Base-by-base conservation (phyloP, 2,329 filamentous ascomycete species). In the Trichoderma sp. region DNA sequence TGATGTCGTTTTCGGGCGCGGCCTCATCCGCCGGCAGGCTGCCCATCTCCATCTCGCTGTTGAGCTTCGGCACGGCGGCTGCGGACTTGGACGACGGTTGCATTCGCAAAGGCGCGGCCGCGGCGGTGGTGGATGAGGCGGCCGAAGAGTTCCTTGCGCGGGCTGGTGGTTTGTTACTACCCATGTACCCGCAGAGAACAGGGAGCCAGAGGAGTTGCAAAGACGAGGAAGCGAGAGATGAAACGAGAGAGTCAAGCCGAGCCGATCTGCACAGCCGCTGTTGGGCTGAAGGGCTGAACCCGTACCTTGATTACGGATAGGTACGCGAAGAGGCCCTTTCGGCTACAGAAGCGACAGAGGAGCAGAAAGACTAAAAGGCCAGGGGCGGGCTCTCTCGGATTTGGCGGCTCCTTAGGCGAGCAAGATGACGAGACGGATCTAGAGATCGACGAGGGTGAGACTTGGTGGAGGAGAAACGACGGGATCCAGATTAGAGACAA, bases 1-100 rank as follows among this genome's bases (percentile, higher is more conserved):
- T 98, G 73, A 99, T 90, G 81, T 99, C 95, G 73, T 92, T 87
- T 76, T 92, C 72, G 56, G 73, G 72, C 39, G 76, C 58, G 69
- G 77, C 73, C 72, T 77, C 77, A 65, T 81, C 80, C 71, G 79
- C 78, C 0, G 83, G 79, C 34, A 88, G 76, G 73, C 78, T 80
- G 14, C 84, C 85, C 79, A 87, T 82, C 74, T 88, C 86, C 79
- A 87, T 79, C 72, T 85, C 85, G 75, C 82, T 84, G 76, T 85
- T 88, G 72, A 89, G 79, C 74, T 86, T 86, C 10, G 87, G 86
- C 43, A 83, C 82, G 4, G 82, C 86, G 18, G 81, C 83, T 55
- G 81, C 77, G 63, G 83, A 81, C 73, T 90, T 90, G 59, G 83
- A 81, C 54, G 85, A 81, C 26, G 86, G 86, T 71, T 87, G 87